A percentile compares a stretch with the other conserved stretches of the same genome.
Evolutionary conservation across 768 basidiomycete species (phyloP).

Genomic region (Xerocomus spinulosus): DNA sequence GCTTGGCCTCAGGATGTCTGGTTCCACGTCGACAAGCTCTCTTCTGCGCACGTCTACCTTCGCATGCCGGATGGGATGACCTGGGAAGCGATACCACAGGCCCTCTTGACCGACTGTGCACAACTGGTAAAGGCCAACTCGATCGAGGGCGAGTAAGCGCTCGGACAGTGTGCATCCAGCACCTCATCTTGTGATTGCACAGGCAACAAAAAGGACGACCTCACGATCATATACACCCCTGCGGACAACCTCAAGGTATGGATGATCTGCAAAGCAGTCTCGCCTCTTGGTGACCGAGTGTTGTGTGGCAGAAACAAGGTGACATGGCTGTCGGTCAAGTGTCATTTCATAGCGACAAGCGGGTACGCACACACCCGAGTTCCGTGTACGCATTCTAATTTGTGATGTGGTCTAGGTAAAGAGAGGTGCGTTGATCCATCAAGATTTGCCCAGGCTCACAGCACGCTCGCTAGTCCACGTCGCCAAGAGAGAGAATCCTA

Average conservation of each 20-base stretch:
- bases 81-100: conserved; percentile 86
- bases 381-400: background rate
- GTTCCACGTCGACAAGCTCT: conserved; percentile 99
- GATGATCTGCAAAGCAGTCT: background rate
- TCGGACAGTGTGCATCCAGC: background rate
- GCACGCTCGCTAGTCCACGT: conserved; percentile 56
- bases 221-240: conserved; percentile 93
- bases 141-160: conserved; percentile 62
- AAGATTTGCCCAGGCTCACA: background rate
- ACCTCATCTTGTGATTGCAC: background rate
- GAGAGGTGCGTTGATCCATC: conserved; percentile 45
- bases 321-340: conserved; percentile 98
- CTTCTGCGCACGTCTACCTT: conserved; percentile 96
- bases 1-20: conserved; percentile 85
- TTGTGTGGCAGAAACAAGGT: conserved; percentile 74
- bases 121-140: conserved; percentile 98
- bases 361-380: conserved; percentile 38
- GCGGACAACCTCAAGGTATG: conserved; percentile 85
- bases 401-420: conserved; percentile 55
- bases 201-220: conserved; percentile 95
- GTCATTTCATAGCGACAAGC: conserved; percentile 88
- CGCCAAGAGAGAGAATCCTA: conserved; percentile 73
- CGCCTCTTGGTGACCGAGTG: background rate
- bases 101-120: conserved; percentile 77
- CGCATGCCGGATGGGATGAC: conserved; percentile 75